These are phyloP conservation scores for Monosporascus sp. DNA, from an alignment of 2,329 filamentous ascomycete species.

Conservation along the genomic window DNA sequence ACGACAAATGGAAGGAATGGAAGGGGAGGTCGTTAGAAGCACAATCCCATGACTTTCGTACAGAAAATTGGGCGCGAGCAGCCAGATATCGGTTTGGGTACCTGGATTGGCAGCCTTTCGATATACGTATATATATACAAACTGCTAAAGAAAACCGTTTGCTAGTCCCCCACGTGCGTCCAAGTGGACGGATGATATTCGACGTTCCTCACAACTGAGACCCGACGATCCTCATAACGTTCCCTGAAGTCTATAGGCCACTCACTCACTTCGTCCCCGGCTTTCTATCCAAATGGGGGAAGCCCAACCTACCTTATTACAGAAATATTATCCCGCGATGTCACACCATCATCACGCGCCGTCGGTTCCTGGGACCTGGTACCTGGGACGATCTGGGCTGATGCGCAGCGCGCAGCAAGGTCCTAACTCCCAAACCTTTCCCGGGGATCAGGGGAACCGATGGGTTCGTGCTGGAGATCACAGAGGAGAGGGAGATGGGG, in stretches of 20 bases:
- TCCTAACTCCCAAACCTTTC: background rate
- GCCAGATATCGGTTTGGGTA: background rate
- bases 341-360: too few species aligned
- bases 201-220: too few species aligned
- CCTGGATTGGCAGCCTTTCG: background rate
- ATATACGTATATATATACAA: background rate
- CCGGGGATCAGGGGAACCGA: background rate
- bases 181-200: background rate
- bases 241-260: too few species aligned
- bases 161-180: background rate
- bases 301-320: too few species aligned
- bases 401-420: background rate
- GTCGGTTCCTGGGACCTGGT: background rate
- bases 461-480: background rate
- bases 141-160: background rate
- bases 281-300: too few species aligned
- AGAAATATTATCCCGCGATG: too few species aligned
- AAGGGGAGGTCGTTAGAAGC: background rate
- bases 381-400: background rate
- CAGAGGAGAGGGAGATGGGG: background rate
- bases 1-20: background rate
- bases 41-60: background rate
- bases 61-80: background rate
- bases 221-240: too few species aligned
- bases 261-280: too few species aligned